Evolutionary conservation across 108 stramenopile species (phyloP).

Genomic region (Mayamaea pseudoterrestris): DNA sequence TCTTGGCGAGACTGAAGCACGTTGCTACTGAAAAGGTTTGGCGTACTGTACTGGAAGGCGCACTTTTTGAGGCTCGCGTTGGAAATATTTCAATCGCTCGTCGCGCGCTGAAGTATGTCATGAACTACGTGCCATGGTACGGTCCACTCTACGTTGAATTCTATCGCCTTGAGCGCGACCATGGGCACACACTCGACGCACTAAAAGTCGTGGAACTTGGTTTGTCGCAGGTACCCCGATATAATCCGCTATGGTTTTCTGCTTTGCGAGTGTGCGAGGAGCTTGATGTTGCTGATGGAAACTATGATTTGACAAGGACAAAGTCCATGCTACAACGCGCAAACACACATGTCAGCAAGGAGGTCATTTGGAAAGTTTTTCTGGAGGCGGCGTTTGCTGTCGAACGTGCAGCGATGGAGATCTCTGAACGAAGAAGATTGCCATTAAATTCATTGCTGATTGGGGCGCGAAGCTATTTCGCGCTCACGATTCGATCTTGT

Average conservation of each 20-base stretch:
- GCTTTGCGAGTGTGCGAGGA: slow-evolving; percentile 85
- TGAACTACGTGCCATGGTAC: slow-evolving; percentile 93
- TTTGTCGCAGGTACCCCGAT: slow-evolving; percentile 81
- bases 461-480: slow-evolving; percentile 50
- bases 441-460: slow-evolving; percentile 3
- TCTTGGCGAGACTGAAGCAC: slow-evolving; percentile 81
- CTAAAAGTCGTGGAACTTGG: slow-evolving; percentile 86
- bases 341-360: slow-evolving; percentile 74
- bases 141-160: slow-evolving; percentile 95
- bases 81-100: slow-evolving; percentile 82
- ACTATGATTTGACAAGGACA: slow-evolving; percentile 48
- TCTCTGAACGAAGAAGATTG: slow-evolving; percentile 4
- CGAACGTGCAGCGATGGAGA: slow-evolving; percentile 67
- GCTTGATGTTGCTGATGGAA: slow-evolving; percentile 35
- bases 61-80: slow-evolving; percentile 87
- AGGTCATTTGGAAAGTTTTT: slow-evolving; percentile 93
- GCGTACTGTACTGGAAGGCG: slow-evolving; percentile 93
- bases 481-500: slow-evolving; percentile 74
- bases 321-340: slow-evolving; percentile 75
- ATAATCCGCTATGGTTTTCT: slow-evolving; percentile 96
- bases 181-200: slow-evolving; percentile 63
- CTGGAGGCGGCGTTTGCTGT: slow-evolving; percentile 89
- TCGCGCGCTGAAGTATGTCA: slow-evolving; percentile 74
- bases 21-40: slow-evolving; percentile 86
- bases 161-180: slow-evolving; percentile 82